Base-by-base conservation (phyloP, 2,329 filamentous ascomycete genomes). In the Plectosphaerella cucumerina region DNA sequence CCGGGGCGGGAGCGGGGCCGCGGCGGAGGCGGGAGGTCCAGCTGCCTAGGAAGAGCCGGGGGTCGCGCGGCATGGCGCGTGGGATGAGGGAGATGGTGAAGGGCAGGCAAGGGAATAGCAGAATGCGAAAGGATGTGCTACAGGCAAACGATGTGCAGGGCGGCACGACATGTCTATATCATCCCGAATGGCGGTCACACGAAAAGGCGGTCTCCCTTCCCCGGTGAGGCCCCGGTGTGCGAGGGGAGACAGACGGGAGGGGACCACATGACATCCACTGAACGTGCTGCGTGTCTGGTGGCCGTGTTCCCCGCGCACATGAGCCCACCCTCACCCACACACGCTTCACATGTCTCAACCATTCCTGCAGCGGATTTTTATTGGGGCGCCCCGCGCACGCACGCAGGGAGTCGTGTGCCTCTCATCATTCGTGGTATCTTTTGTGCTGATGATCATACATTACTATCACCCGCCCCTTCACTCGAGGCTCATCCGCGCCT, bases 401-500 rank as follows among this genome's bases (percentile, higher is more conserved):
- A 52, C 47, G 59, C 59, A 62, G 2, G 60, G 58, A 10, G 63
- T 63, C 1, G 44, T 22, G 3, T 48, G 56, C 33, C 51, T 47
- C 1, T 58, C 55, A 17, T 26, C n/a, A 1, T 39, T 47, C 14
- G 37, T 35, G 5, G 59, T 21, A 50, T 52, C 47, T 39, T n/a
- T 50, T 60, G 26, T 31, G 26, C 26, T 31, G 26, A 31, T 31
- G 26, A 31, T 42, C 39, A 42, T 12, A 12, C 10, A 20, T 20
- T 17, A 5, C 6, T 41, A 42, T 44, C 34, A 48, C 46, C n/a
- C 17, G 39, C 39, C 9, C 22, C 37, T 15, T 50, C 65, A 93
- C 67, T 93, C 90, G 58, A 96, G 71, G 31, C 84, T 87, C 87
- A 96, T 94, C 61, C 86, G 78, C 21, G 87, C 84, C 62, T 96